A percentile compares a stretch with the other conserved stretches of the same genome.
phyloP scores from a whole-genome alignment of 768 basidiomycete species.

The Lenzites betulinus region DNA sequence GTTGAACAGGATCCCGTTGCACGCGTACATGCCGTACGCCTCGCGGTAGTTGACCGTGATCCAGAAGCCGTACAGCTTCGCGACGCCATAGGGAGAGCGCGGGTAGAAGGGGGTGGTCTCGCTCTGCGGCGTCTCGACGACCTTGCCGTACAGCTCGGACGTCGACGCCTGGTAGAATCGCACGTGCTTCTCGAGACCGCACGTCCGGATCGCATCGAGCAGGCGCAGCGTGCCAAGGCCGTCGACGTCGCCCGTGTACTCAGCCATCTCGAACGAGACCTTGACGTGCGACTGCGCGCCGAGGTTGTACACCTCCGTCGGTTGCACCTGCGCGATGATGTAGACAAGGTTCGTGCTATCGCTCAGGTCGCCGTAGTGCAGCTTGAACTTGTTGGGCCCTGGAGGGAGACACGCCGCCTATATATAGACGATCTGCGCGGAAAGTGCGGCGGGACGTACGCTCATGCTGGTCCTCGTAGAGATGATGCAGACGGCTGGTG shows the following conservation, averaged over 20 bases:
- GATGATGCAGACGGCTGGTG: slow-evolving; percentile 90
- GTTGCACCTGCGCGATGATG: slow-evolving; percentile 92
- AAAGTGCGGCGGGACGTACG: slow-evolving; percentile 49
- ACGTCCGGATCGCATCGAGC: slow-evolving; percentile 94
- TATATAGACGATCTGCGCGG: neutral
- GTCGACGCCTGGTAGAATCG: slow-evolving; percentile 98
- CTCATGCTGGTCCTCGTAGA: slow-evolving; percentile 92
- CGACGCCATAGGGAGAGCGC: slow-evolving; percentile 94
- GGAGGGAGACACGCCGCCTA: neutral
- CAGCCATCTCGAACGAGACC: slow-evolving; percentile 99
- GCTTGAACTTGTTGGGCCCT: slow-evolving; percentile 77
- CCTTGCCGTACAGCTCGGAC: slow-evolving; percentile 96
- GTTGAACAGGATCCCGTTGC: slow-evolving; percentile 97
- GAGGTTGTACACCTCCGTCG: slow-evolving; percentile 96
- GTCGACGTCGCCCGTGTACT: slow-evolving; percentile 98
- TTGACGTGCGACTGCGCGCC: slow-evolving; percentile 99
- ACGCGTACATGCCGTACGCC: slow-evolving; percentile 95
- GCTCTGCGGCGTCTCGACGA: slow-evolving; percentile 91
- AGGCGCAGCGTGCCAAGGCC: slow-evolving; percentile 93
- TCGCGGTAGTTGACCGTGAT: slow-evolving; percentile 92
- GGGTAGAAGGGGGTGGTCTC: slow-evolving; percentile 99
- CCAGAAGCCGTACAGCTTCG: slow-evolving; percentile 92
- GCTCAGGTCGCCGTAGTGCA: slow-evolving; percentile 91
- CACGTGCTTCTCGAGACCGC: slow-evolving; percentile 89
- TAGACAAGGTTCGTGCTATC: slow-evolving; percentile 98